These are phyloP conservation scores for Ustilago loliicola DNA, from an alignment of 1,284 basidiomycete species.

Conservation along the genomic window DNA sequence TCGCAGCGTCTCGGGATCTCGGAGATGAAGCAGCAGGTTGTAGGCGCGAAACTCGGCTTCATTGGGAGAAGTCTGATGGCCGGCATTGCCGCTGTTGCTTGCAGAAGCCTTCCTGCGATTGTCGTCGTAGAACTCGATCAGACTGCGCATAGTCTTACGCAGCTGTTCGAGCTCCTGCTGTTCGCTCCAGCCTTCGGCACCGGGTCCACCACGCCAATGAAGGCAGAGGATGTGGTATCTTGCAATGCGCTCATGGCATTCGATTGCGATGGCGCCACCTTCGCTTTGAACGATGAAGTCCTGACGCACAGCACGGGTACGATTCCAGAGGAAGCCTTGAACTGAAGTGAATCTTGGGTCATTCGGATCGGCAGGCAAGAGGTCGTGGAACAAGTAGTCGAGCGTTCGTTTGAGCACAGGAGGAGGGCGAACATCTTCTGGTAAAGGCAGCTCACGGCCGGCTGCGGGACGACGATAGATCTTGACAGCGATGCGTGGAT, in stretches of 20 bases:
- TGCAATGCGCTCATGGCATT: conserved; percentile 92
- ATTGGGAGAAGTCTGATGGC: conserved; percentile 77
- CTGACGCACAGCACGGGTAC: conserved; percentile 88
- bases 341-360: conserved; percentile 77
- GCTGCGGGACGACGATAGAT: conserved; percentile 91
- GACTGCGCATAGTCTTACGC: conserved; percentile 87
- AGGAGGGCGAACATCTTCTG: conserved; percentile 92
- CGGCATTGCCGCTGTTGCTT: conserved; percentile 72
- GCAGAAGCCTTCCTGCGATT: conserved; percentile 31
- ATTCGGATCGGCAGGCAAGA: conserved; percentile 76
- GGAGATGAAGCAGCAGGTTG: conserved; percentile 89
- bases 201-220: conserved; percentile 74
- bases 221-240: conserved; percentile 91
- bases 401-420: conserved; percentile 84
- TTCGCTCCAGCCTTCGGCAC: conserved; percentile 78
- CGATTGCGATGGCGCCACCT: conserved; percentile 82
- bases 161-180: conserved; percentile 87
- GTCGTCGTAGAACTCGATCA: conserved; percentile 94
- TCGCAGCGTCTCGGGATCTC: conserved; percentile 83
- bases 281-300: conserved; percentile 95
- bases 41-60: conserved; percentile 97
- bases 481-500: conserved; percentile 89
- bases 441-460: conserved; percentile 85
- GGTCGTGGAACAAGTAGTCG: conserved; percentile 89
- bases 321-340: conserved; percentile 89